These are phyloP conservation scores for Tinospora cordifolia DNA, from an alignment of 164 flowering plant genomes.

Conservation along the genomic window DNA sequence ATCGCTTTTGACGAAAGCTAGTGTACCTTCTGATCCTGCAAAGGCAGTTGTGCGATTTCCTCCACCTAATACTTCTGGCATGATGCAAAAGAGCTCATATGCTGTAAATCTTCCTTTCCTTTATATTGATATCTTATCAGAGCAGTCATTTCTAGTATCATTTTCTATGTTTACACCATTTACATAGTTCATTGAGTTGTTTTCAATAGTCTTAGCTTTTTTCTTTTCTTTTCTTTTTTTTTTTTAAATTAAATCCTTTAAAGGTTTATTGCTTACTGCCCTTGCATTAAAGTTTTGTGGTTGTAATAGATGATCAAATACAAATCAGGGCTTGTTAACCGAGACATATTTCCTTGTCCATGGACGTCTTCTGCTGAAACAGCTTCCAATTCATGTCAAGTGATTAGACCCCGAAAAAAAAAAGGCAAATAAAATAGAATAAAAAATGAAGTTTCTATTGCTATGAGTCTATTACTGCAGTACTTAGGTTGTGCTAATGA, in stretches of 20 bases:
- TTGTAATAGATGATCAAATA: background rate
- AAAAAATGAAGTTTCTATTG: background rate
- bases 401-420: background rate
- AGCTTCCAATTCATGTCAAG: background rate
- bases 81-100: conserved; percentile 35
- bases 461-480: background rate
- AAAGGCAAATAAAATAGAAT: too few species aligned
- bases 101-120: conserved; percentile 24
- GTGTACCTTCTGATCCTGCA: conserved; percentile 28
- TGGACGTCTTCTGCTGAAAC: background rate
- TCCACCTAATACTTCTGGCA: conserved; percentile 22
- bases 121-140: background rate
- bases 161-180: background rate
- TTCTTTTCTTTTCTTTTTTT: too few species aligned
- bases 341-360: background rate
- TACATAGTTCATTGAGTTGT: background rate
- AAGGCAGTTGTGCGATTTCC: conserved; percentile 36
- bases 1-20: conserved; percentile 29
- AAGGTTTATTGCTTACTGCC: background rate
- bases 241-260: too few species aligned
- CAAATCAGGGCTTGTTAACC: background rate
- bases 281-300: background rate
- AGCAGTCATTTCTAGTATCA: background rate
- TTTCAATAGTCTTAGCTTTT: background rate
- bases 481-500: background rate